Evolutionary conservation across 1,284 basidiomycete genomes (phyloP).

Genomic region (Cryptococcus sp.): DNA sequence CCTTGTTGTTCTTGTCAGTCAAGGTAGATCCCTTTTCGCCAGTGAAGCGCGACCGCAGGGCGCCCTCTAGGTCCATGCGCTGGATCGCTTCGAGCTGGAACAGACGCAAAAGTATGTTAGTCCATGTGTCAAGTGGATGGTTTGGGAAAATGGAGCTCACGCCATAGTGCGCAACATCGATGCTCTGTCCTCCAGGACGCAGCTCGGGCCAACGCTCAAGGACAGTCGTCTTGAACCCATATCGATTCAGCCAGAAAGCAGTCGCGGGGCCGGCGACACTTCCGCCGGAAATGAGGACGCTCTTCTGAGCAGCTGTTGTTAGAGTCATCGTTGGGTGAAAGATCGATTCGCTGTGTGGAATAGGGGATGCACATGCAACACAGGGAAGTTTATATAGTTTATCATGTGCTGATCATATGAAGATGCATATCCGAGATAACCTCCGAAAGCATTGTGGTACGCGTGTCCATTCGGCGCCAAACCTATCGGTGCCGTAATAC

Average conservation of each 20-base stretch:
- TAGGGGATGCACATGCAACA: too few relatives aligned
- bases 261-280: slow-evolving; percentile 49
- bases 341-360: too few relatives aligned
- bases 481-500: too few relatives aligned
- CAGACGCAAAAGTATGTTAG: background rate
- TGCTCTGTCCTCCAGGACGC: slow-evolving; percentile 43
- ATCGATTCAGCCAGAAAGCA: slow-evolving; percentile 37
- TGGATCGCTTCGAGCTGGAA: slow-evolving; percentile 27
- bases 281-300: slow-evolving; percentile 48
- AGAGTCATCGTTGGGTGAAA: too few relatives aligned
- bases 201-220: slow-evolving; percentile 42
- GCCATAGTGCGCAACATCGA: slow-evolving; percentile 42
- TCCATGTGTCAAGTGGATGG: background rate
- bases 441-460: too few relatives aligned
- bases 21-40: slow-evolving; percentile 35
- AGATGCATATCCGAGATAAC: too few relatives aligned
- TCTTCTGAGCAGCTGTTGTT: too few relatives aligned
- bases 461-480: too few relatives aligned
- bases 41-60: slow-evolving; percentile 32
- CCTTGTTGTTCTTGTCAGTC: background rate
- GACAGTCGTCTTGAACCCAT: slow-evolving; percentile 41
- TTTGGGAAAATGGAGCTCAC: slow-evolving; percentile 10
- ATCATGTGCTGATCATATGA: too few relatives aligned
- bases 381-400: too few relatives aligned
- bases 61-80: slow-evolving; percentile 40